phyloP scores from a whole-genome alignment of 768 basidiomycete species.

The Tremella yokohamensis region DNA sequence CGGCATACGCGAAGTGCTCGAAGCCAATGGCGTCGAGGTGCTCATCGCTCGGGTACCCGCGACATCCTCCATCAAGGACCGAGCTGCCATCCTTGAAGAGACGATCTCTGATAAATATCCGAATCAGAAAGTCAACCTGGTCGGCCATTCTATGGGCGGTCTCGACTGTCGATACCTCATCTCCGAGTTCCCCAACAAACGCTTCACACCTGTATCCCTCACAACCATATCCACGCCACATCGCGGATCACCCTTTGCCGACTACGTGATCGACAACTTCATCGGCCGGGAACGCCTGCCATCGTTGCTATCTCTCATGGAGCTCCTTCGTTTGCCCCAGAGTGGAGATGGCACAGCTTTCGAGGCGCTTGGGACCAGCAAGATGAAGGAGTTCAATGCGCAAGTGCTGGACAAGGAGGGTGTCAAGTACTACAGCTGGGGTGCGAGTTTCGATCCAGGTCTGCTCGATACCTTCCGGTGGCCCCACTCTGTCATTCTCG shows the following conservation, averaged over 20 bases:
- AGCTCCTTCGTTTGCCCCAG: constrained; percentile 74
- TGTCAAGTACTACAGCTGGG: constrained; percentile 92
- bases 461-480: constrained; percentile 80
- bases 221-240: constrained; percentile 96
- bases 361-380: constrained; percentile 73
- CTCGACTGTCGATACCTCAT: constrained; percentile 87
- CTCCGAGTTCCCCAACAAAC: constrained; percentile 70
- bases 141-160: constrained; percentile 87
- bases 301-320: constrained; percentile 57
- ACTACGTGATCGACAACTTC: constrained; percentile 58
- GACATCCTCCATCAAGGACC: constrained; percentile 78
- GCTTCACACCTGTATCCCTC: constrained; percentile 76
- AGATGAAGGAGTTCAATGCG: constrained; percentile 86
- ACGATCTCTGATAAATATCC: constrained; percentile 75
- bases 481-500: constrained; percentile 73
- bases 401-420: constrained; percentile 71
- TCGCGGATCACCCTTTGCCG: constrained; percentile 86
- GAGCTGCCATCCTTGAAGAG: constrained; percentile 84
- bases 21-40: constrained; percentile 81
- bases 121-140: constrained; percentile 79
- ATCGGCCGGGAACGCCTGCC: constrained; percentile 53
- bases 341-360: constrained; percentile 95
- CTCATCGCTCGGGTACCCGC: constrained; percentile 92
- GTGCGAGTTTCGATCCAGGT: constrained; percentile 82
- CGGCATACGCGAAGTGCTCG: constrained; percentile 87